phyloP scores from a whole-genome alignment of 2,329 filamentous ascomycete species.

The Nothophaeocryptopus gaeumannii region DNA sequence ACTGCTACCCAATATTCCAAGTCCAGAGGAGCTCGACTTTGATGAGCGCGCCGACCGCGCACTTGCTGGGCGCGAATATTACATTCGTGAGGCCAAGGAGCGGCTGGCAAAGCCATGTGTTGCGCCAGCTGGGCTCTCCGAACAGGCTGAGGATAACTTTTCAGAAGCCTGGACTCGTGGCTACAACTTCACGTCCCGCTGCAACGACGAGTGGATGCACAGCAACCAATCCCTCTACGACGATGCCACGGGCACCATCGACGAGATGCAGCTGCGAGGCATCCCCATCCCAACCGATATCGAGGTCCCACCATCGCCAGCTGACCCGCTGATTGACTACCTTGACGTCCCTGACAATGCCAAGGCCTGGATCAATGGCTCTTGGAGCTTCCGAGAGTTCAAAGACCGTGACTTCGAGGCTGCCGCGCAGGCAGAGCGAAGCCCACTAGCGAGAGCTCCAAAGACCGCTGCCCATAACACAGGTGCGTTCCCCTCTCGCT shows the following conservation, averaged over 20 bases:
- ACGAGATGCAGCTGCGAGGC: constrained; percentile 4
- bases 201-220: neutral
- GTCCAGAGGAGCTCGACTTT: constrained; percentile 11
- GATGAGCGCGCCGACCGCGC: constrained; percentile 16
- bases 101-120: constrained; percentile 10
- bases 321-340: neutral
- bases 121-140: constrained; percentile 9
- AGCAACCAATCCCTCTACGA: constrained; percentile 9
- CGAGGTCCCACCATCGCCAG: too few relatives aligned
- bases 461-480: too few relatives aligned
- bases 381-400: constrained; percentile 4
- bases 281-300: too few relatives aligned
- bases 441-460: neutral
- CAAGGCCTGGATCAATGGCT: neutral
- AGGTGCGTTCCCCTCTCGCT: too few relatives aligned
- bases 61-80: constrained; percentile 11
- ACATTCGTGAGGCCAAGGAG: constrained; percentile 11
- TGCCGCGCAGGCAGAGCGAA: neutral
- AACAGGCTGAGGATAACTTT: constrained; percentile 11
- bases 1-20: constrained; percentile 1
- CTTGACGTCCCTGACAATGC: neutral
- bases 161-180: constrained; percentile 10
- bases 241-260: constrained; percentile 6
- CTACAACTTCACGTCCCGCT: constrained; percentile 1
- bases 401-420: constrained; percentile 1